These are phyloP conservation scores for Dacryopinax spathularia DNA, from an alignment of 768 basidiomycete genomes.

Conservation along the genomic window DNA sequence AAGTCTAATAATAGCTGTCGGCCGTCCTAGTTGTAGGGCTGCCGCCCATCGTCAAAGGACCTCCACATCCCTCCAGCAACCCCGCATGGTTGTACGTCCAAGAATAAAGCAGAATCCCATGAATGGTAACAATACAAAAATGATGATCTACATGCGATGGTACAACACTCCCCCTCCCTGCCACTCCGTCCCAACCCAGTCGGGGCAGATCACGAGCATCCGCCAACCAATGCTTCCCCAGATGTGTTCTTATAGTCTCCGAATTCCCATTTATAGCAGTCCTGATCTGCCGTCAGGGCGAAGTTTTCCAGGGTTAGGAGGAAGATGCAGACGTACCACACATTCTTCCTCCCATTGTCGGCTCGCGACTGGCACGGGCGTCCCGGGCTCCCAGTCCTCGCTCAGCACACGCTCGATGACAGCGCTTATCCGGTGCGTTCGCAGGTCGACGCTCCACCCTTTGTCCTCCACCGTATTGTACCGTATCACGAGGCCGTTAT, in stretches of 20 bases:
- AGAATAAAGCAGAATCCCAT: too few species aligned
- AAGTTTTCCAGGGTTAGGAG: neutral
- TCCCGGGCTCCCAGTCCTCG: conserved; percentile 64
- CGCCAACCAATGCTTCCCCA: too few species aligned
- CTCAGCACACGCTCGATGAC: conserved; percentile 60
- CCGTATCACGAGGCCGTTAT: conserved; percentile 63
- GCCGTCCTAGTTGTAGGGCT: too few species aligned
- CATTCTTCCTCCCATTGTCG: conserved; percentile 48
- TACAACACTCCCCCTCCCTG: too few species aligned
- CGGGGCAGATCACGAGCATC: too few species aligned
- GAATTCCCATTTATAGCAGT: conserved; percentile 61
- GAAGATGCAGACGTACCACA: conserved; percentile 34
- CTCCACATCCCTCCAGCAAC: too few species aligned
- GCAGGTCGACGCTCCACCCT: conserved; percentile 65
- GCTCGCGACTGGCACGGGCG: conserved; percentile 19
- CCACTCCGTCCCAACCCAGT: too few species aligned
- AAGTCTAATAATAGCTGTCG: too few species aligned
- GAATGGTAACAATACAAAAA: too few species aligned
- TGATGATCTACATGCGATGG: too few species aligned
- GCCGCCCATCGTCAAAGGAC: too few species aligned
- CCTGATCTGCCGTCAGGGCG: conserved; percentile 29
- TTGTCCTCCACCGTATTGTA: conserved; percentile 78
- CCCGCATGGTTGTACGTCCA: too few species aligned
- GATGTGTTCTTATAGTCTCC: conserved; percentile 5
- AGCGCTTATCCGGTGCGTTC: conserved; percentile 53